phyloP scores from a whole-genome alignment of 176 grass and related monocot genomes.

The Eragrostis curvula region DNA sequence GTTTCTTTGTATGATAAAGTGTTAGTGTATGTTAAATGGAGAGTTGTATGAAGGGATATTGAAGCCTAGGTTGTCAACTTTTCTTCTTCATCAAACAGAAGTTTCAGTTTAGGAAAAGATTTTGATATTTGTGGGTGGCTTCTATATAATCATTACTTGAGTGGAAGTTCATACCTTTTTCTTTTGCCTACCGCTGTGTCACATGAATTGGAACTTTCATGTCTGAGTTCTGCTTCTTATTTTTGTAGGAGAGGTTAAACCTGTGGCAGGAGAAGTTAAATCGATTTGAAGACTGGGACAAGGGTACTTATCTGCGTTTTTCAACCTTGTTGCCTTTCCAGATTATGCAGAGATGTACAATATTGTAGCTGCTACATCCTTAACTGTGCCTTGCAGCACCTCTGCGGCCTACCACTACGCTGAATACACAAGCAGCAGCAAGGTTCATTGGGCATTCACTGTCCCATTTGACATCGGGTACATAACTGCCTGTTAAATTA shows the following conservation, averaged over 20 bases:
- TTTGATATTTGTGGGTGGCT: constrained; percentile 8
- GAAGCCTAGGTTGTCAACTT: neutral
- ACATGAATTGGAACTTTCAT: neutral
- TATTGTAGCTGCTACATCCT: constrained; percentile 4
- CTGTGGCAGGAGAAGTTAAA: constrained; percentile 84
- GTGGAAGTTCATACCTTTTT: neutral
- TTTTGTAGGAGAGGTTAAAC: constrained; percentile 81
- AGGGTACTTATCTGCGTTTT: constrained; percentile 51
- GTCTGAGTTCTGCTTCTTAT: constrained; percentile 12
- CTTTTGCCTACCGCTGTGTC: neutral
- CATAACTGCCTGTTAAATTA: constrained; percentile 22
- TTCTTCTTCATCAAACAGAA: neutral
- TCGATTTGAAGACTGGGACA: constrained; percentile 72
- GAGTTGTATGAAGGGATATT: constrained; percentile 1
- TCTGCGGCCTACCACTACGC: constrained; percentile 64
- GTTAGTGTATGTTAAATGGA: neutral
- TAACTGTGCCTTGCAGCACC: constrained; percentile 66
- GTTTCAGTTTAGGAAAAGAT: neutral
- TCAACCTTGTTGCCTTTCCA: constrained; percentile 14
- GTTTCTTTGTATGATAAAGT: neutral
- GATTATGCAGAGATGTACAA: constrained; percentile 14
- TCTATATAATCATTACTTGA: neutral
- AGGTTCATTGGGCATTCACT: constrained; percentile 83
- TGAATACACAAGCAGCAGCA: constrained; percentile 84
- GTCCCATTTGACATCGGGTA: constrained; percentile 79